phyloP scores from a whole-genome alignment of 2,329 filamentous ascomycete species.

The Colletotrichum costaricense region DNA sequence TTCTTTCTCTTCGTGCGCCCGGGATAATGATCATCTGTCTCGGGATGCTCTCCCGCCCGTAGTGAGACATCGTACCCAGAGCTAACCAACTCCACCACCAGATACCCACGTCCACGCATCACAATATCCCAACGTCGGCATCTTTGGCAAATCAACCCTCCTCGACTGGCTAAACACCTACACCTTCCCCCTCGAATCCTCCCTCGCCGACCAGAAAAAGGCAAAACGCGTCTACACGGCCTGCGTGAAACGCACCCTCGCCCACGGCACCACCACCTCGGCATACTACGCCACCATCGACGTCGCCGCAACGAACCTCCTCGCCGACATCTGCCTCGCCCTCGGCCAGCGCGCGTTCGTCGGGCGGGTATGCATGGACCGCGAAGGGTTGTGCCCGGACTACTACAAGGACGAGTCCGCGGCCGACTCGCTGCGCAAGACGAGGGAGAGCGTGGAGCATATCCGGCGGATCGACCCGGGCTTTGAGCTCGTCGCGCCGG shows the following conservation, averaged over 20 bases:
- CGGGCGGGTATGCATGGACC: slow-evolving; percentile 96
- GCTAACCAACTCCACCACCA: slow-evolving; percentile 46
- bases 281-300: slow-evolving; percentile 95
- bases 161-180: slow-evolving; percentile 94
- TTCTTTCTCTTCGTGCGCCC: no score
- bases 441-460: slow-evolving; percentile 71
- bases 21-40: background rate
- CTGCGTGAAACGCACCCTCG: slow-evolving; percentile 82
- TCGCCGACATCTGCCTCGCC: slow-evolving; percentile 83
- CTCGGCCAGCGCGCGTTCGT: slow-evolving; percentile 90
- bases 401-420: slow-evolving; percentile 83
- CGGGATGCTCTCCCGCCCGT: background rate
- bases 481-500: slow-evolving; percentile 76
- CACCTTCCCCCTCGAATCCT: slow-evolving; percentile 92
- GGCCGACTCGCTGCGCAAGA: slow-evolving; percentile 66
- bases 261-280: slow-evolving; percentile 92
- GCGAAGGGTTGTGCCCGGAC: slow-evolving; percentile 70
- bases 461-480: slow-evolving; percentile 74
- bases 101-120: slow-evolving; percentile 96
- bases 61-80: no score
- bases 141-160: slow-evolving; percentile 93
- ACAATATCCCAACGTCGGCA: slow-evolving; percentile 93
- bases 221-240: slow-evolving; percentile 81
- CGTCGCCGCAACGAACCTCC: slow-evolving; percentile 88
- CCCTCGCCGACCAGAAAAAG: slow-evolving; percentile 71